phyloP scores from a whole-genome alignment of 768 basidiomycete genomes.

The Auricularia auricula-judae region DNA sequence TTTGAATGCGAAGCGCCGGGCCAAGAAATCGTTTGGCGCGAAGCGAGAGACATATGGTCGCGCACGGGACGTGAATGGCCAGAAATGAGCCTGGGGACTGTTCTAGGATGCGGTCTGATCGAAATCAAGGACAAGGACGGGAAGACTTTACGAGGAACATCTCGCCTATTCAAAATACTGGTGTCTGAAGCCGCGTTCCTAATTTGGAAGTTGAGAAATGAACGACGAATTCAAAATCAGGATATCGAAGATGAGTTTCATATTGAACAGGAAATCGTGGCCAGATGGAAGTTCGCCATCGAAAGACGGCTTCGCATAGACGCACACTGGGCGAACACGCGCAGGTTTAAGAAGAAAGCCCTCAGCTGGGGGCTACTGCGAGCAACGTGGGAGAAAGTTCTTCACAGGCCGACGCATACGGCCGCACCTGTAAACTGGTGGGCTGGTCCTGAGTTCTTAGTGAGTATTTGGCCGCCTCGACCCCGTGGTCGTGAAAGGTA shows the following conservation, averaged over 20 bases:
- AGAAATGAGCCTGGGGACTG: background rate
- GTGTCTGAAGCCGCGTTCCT: background rate
- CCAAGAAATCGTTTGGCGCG: background rate
- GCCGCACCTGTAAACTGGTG: background rate
- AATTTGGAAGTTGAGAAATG: background rate
- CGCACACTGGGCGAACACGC: background rate
- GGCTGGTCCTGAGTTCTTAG: background rate
- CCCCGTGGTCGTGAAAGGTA: background rate
- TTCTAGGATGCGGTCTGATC: background rate
- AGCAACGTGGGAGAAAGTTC: background rate
- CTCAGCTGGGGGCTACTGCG: background rate
- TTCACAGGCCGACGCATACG: background rate
- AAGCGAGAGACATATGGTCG: background rate
- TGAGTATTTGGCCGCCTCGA: background rate
- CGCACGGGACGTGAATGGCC: background rate
- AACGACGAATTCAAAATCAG: background rate
- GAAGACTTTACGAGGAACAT: background rate
- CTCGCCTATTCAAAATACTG: background rate
- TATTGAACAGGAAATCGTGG: background rate
- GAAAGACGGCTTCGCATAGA: background rate
- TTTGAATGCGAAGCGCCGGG: slow-evolving; percentile 21
- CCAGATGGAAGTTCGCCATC: background rate
- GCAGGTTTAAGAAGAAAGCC: background rate
- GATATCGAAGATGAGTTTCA: background rate
- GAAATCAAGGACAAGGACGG: background rate